These are phyloP conservation scores for Gigaspora rosea DNA, from an alignment of 192 early-diverging fungal genomes.

Conservation along the genomic window DNA sequence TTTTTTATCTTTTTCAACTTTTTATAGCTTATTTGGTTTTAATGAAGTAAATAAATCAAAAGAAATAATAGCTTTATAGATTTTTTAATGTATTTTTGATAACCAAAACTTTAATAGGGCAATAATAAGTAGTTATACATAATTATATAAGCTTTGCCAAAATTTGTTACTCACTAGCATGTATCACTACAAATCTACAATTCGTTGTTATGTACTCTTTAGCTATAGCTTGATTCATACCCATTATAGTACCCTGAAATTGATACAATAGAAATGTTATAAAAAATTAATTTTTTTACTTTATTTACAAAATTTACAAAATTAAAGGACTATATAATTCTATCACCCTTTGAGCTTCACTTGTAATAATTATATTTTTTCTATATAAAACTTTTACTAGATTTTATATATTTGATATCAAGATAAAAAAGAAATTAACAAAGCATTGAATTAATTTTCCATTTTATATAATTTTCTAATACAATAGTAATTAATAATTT, in stretches of 20 bases:
- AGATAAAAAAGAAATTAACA: no score
- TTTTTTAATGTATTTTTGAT: slow-evolving; percentile 31
- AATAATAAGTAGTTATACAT: not conserved
- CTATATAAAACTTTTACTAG: slow-evolving; percentile 72
- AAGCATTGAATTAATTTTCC: no score
- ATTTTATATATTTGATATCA: slow-evolving; percentile 66
- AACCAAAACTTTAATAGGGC: not conserved
- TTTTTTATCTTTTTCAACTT: slow-evolving; percentile 31
- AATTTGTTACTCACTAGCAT: slow-evolving; percentile 46
- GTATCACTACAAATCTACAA: slow-evolving; percentile 55
- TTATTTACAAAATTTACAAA: slow-evolving; percentile 77
- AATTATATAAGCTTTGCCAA: no score
- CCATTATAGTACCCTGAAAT: slow-evolving; percentile 56
- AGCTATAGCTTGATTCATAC: slow-evolving; percentile 56
- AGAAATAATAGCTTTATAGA: slow-evolving; percentile 47
- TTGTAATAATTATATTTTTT: slow-evolving; percentile 75
- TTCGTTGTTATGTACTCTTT: slow-evolving; percentile 58
- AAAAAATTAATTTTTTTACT: not conserved
- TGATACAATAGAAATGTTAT: not conserved
- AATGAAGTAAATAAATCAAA: slow-evolving; percentile 43
- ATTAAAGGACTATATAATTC: slow-evolving; percentile 76
- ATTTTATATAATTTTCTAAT: no score
- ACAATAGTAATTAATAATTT: no score
- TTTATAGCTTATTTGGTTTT: slow-evolving; percentile 46
- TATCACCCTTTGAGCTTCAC: slow-evolving; percentile 67